These are phyloP conservation scores for Pilatotrama ljubarskyi DNA, from an alignment of 768 basidiomycete species.

Conservation along the genomic window DNA sequence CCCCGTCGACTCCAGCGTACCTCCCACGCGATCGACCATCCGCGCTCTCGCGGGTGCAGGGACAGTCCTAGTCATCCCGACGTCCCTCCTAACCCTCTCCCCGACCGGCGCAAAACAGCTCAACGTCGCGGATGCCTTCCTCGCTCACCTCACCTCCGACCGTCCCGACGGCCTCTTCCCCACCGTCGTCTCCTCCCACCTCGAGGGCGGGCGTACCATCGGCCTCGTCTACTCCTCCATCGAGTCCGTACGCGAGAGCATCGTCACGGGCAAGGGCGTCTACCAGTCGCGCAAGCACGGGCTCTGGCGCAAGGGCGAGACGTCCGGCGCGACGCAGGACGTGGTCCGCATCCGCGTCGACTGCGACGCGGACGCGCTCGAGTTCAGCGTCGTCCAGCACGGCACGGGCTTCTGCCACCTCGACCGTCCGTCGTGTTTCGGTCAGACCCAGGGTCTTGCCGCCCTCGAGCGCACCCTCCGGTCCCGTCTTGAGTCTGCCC, in stretches of 20 bases:
- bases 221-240: slow-evolving; percentile 95
- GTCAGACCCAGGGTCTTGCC: slow-evolving; percentile 72
- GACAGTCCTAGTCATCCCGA: slow-evolving; percentile 70
- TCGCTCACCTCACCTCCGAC: slow-evolving; percentile 80
- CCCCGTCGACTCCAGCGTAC: slow-evolving; percentile 41
- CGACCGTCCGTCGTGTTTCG: slow-evolving; percentile 85
- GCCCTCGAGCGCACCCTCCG: slow-evolving; percentile 79
- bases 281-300: slow-evolving; percentile 97
- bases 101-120: slow-evolving; percentile 57
- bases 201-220: slow-evolving; percentile 69
- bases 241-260: slow-evolving; percentile 84
- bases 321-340: slow-evolving; percentile 90
- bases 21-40: slow-evolving; percentile 61
- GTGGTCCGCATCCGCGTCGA: slow-evolving; percentile 81
- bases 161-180: slow-evolving; percentile 91
- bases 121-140: slow-evolving; percentile 82
- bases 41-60: slow-evolving; percentile 57
- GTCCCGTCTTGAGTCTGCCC: slow-evolving; percentile 71
- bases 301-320: slow-evolving; percentile 96
- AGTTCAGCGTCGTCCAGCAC: slow-evolving; percentile 87
- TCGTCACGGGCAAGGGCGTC: slow-evolving; percentile 85
- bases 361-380: slow-evolving; percentile 90
- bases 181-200: slow-evolving; percentile 78
- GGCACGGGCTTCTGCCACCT: slow-evolving; percentile 95
- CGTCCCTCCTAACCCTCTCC: slow-evolving; percentile 63